Conservation (phyloP, 2,329 filamentous ascomycete species). For the Stagonosporopsis rhizophila region DNA sequence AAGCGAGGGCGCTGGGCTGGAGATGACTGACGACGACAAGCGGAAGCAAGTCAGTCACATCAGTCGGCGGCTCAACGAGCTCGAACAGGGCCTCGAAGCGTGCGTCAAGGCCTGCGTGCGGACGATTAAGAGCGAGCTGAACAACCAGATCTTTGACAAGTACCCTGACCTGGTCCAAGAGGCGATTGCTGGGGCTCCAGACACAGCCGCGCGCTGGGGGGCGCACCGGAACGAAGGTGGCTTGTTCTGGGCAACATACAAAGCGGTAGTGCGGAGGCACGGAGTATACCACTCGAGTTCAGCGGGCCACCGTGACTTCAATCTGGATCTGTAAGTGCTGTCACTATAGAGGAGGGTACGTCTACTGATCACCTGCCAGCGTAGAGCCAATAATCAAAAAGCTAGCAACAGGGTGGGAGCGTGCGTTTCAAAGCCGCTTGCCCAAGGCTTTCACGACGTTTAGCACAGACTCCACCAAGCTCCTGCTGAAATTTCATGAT, state of each 20-base stretch:
- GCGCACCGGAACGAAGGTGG: constrained; percentile 54
- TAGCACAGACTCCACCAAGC: constrained; percentile 36
- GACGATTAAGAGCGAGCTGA: constrained; percentile 51
- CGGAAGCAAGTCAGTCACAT: constrained; percentile 51
- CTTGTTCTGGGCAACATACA: constrained; percentile 61
- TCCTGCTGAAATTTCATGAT: constrained; percentile 53
- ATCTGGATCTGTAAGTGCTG: constrained; percentile 41
- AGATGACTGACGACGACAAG: constrained; percentile 52
- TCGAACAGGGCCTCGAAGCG: constrained; percentile 53
- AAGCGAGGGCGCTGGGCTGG: constrained; percentile 51
- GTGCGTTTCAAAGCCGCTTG: constrained; percentile 52
- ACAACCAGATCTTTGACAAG: constrained; percentile 57
- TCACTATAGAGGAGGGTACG: neutral
- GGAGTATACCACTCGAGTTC: constrained; percentile 54
- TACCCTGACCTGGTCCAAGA: constrained; percentile 50
- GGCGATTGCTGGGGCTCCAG: constrained; percentile 49
- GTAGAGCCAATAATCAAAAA: constrained; percentile 50
- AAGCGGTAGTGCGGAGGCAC: constrained; percentile 61
- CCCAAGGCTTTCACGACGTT: constrained; percentile 52
- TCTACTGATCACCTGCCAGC: constrained; percentile 13
- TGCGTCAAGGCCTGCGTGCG: constrained; percentile 50
- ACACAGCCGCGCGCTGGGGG: constrained; percentile 48
- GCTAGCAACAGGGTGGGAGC: constrained; percentile 55
- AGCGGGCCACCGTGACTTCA: constrained; percentile 52
- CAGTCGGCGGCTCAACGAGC: constrained; percentile 47